Conservation (phyloP, 2,329 filamentous ascomycete species). For the Fusarium sp. region DNA sequence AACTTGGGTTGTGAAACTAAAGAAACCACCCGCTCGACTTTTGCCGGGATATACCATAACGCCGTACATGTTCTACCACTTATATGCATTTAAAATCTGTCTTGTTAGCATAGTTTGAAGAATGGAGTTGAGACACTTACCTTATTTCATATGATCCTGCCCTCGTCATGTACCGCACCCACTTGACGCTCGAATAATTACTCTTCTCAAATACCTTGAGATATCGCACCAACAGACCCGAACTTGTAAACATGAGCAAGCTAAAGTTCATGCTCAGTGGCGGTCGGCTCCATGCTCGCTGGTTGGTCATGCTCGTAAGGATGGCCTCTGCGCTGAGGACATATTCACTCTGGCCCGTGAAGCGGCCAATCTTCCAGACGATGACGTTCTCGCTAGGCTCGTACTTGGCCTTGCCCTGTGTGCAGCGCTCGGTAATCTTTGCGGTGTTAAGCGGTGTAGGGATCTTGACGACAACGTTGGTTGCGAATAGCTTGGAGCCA, state of each 20-base stretch:
- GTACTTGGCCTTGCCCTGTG: slow-evolving; percentile 97
- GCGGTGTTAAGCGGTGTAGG: slow-evolving; percentile 97
- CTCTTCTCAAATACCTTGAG: slow-evolving; percentile 99
- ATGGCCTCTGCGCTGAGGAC: slow-evolving; percentile 94
- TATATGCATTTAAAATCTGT: slow-evolving; percentile 52
- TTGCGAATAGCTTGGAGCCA: slow-evolving; percentile 94
- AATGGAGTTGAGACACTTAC: slow-evolving; percentile 56
- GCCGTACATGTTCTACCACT: slow-evolving; percentile 47
- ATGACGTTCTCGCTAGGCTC: slow-evolving; percentile 98
- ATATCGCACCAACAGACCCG: slow-evolving; percentile 90
- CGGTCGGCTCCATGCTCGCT: slow-evolving; percentile 95
- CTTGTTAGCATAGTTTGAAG: slow-evolving; percentile 26
- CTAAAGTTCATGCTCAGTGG: slow-evolving; percentile 93
- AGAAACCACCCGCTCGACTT: slow-evolving; percentile 47
- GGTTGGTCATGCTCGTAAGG: slow-evolving; percentile 96
- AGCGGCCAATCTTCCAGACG: slow-evolving; percentile 98
- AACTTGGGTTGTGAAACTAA: slow-evolving; percentile 38
- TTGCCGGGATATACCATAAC: slow-evolving; percentile 50
- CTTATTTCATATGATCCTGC: slow-evolving; percentile 98
- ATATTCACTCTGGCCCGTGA: slow-evolving; percentile 97
- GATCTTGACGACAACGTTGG: slow-evolving; percentile 93
- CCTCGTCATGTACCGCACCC: slow-evolving; percentile 98
- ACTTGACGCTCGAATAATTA: slow-evolving; percentile 98
- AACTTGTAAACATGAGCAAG: slow-evolving; percentile 97
- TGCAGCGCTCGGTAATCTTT: slow-evolving; percentile 90